Evolutionary conservation across 2,329 filamentous ascomycete species (phyloP).

Genomic region (Aureobasidium sp.): DNA sequence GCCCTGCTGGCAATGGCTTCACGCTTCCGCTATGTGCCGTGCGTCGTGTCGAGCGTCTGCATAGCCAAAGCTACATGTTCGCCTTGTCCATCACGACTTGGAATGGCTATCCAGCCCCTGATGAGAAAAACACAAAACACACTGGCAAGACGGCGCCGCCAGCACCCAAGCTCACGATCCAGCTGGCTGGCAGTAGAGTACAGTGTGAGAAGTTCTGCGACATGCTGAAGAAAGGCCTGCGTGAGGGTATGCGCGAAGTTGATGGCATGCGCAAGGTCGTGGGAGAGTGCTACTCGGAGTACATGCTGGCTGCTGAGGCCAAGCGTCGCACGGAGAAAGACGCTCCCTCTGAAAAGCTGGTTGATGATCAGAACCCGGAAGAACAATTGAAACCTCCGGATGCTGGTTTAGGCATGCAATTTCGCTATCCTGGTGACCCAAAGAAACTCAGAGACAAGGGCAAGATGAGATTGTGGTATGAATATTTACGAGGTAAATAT

Average conservation of each 20-base stretch:
- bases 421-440: slow-evolving; percentile 89
- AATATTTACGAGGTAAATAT: slow-evolving; percentile 62
- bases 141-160: slow-evolving; percentile 42
- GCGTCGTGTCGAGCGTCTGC: slow-evolving; percentile 81
- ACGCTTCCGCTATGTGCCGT: slow-evolving; percentile 89
- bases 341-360: slow-evolving; percentile 40
- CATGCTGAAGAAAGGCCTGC: slow-evolving; percentile 80
- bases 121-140: slow-evolving; percentile 33
- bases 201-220: slow-evolving; percentile 95
- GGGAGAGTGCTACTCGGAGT: slow-evolving; percentile 85
- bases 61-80: slow-evolving; percentile 88
- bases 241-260: slow-evolving; percentile 81
- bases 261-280: slow-evolving; percentile 75
- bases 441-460: slow-evolving; percentile 89
- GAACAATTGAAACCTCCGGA: slow-evolving; percentile 58
- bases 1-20: slow-evolving; percentile 91
- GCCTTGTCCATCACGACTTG: slow-evolving; percentile 91
- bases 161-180: slow-evolving; percentile 84
- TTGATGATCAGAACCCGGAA: slow-evolving; percentile 23
- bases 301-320: slow-evolving; percentile 52
- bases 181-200: slow-evolving; percentile 80
- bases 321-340: slow-evolving; percentile 28
- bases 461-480: slow-evolving; percentile 96
- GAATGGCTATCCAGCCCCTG: slow-evolving; percentile 62
- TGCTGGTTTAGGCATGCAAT: slow-evolving; percentile 85